phyloP scores from a whole-genome alignment of 2,329 filamentous ascomycete species.

The Penicillium expansum region DNA sequence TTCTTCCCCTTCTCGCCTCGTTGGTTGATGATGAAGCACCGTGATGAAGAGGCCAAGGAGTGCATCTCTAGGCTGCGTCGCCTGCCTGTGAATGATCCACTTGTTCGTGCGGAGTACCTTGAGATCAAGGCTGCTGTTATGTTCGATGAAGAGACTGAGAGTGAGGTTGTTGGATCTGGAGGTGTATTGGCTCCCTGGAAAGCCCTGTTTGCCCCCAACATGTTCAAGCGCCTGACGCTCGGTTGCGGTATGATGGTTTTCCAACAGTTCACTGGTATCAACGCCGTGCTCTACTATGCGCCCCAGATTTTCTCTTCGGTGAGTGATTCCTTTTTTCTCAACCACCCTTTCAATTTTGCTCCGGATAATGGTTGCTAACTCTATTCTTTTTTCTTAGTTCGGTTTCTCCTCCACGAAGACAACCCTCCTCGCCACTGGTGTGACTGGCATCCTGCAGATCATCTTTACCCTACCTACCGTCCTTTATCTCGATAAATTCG shows the following conservation, averaged over 20 bases:
- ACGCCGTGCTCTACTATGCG: conserved; percentile 43
- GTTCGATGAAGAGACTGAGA: conserved; percentile 71
- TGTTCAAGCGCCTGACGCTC: conserved; percentile 27
- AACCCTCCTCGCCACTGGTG: conserved; percentile 28
- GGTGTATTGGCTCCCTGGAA: conserved; percentile 26
- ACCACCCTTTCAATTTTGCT: neutral
- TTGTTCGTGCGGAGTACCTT: conserved; percentile 73
- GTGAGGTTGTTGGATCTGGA: conserved; percentile 42
- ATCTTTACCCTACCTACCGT: conserved; percentile 39
- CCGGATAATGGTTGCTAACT: neutral
- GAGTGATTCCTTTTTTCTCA: neutral
- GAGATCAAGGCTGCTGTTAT: conserved; percentile 77
- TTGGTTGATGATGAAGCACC: conserved; percentile 69
- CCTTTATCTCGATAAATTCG: conserved; percentile 39
- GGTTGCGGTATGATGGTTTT: conserved; percentile 36
- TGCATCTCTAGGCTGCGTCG: conserved; percentile 64
- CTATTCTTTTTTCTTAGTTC: conserved; percentile 4
- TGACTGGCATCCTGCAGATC: conserved; percentile 34
- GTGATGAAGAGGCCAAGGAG: conserved; percentile 64
- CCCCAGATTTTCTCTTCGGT: conserved; percentile 27
- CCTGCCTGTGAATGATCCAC: conserved; percentile 61
- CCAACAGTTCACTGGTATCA: conserved; percentile 52
- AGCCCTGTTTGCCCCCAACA: conserved; percentile 29
- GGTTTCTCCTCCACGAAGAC: conserved; percentile 26
- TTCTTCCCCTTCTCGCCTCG: conserved; percentile 78